Conservation (phyloP, 1,139 yeast species). For the Lodderomyces jiufengensis region DNA sequence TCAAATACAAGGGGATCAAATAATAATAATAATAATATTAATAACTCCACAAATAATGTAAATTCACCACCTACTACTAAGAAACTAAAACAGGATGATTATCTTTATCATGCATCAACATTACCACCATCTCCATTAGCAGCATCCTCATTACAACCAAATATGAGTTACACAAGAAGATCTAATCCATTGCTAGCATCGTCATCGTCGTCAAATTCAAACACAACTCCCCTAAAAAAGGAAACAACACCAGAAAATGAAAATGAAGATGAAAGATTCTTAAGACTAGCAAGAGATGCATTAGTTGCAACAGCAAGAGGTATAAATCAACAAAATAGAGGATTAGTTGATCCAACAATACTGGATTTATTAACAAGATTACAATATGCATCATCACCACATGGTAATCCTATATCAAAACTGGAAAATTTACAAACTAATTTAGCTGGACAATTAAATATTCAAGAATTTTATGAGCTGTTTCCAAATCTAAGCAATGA, state of each 20-base stretch:
- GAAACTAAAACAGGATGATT: constrained; percentile 2
- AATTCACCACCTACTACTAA: constrained; percentile 4
- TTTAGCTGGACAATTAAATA: constrained; percentile 42
- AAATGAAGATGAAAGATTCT: constrained; percentile 40
- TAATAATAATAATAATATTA: constrained; percentile 1
- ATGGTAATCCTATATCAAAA: constrained; percentile 43
- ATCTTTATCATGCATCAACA: constrained; percentile 1
- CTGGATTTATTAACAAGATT: constrained; percentile 47
- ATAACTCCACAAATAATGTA: not conserved
- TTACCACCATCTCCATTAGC: constrained; percentile 5
- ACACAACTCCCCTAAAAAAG: constrained; percentile 1
- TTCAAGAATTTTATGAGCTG: constrained; percentile 39
- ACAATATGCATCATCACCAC: constrained; percentile 55
- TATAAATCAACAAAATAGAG: constrained; percentile 20
- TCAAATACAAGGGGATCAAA: constrained; percentile 6
- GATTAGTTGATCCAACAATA: constrained; percentile 51
- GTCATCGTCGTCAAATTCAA: constrained; percentile 1
- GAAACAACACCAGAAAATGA: constrained; percentile 9
- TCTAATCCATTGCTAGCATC: not conserved
- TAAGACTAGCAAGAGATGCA: constrained; percentile 44
- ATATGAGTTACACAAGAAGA: constrained; percentile 13
- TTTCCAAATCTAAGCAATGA: constrained; percentile 46
- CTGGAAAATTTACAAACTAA: constrained; percentile 36
- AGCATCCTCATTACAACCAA: constrained; percentile 9
- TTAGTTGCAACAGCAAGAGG: constrained; percentile 44